Evolutionary conservation across 73 alveolate genomes (phyloP), one percentile per base, ranked within the genome.

Genomic region (Symbiodinium pilosum): DNA sequence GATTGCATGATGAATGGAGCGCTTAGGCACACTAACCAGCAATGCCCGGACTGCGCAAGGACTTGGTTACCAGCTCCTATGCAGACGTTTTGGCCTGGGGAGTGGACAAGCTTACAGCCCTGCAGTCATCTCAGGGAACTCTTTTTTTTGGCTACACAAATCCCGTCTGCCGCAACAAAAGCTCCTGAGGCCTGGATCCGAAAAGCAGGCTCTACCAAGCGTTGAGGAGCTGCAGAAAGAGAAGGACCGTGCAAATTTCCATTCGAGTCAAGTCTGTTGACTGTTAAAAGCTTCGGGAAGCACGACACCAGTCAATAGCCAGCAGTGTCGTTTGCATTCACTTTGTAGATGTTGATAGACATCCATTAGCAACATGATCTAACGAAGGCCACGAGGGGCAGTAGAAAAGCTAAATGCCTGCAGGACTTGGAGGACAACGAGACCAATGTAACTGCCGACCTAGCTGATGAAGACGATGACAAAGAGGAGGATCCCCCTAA

Each of bases 51-150:
- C n/a, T n/a, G 47, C 38, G 41, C 11, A 39, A 93, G 98, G 98
- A 93, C 84, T 43, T 93, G 56, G 98, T 93, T 42, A 73, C 54
- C 42, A 77, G 93, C 43, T 93, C 98, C 43, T 93, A 81, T 36
- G 98, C 92, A 5, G 98, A 93, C n/a, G 98, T 93, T n/a, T 32
- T 93, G 71, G 98, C 91, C 43, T 93, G 98, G 98, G 98, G 98
- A 8, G 98, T 93, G 28, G 98, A 93, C 84, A 93, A 93, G 98
- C 91, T 93, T 84, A 93, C 98, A 20, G 98, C 98, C 68, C 68
- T 93, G 98, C 42, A 26, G 44, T 38, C 38, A 5, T 28, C 81
- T 64, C 30, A 28, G 81, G 7, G 52, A 28, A n/a, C 52, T n/a
- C 86, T 39, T 18, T n/a, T 32, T 32, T n/a, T 36, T 38, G 47